Conservation (phyloP, 108 stramenopile genomes). For the Skeletonema potamos region DNA sequence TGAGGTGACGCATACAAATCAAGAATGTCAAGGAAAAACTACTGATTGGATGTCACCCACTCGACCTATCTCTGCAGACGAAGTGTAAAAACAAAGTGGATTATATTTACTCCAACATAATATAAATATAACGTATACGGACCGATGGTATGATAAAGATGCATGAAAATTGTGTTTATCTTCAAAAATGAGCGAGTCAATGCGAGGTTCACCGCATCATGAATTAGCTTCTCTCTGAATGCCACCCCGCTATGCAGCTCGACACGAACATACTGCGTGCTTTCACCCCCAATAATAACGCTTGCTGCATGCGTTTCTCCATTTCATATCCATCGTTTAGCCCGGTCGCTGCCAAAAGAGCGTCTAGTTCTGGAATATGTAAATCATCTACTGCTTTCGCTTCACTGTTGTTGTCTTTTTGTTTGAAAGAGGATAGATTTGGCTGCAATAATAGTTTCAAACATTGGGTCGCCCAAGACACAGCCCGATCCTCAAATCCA, state of each 20-base stretch:
- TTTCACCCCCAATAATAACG: slow-evolving; percentile 14
- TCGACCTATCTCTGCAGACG: neutral
- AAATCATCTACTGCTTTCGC: neutral
- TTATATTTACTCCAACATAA: neutral
- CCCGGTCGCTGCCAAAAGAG: slow-evolving; percentile 27
- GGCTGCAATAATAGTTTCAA: slow-evolving; percentile 8
- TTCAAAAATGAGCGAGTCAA: neutral
- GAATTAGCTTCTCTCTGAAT: neutral
- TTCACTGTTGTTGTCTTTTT: neutral
- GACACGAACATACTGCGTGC: slow-evolving; percentile 2
- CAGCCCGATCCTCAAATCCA: slow-evolving; percentile 18
- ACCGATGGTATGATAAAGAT: neutral
- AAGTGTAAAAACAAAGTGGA: neutral
- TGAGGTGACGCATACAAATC: neutral
- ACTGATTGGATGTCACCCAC: neutral
- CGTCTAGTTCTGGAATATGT: slow-evolving; percentile 34
- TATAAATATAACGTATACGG: too few species aligned
- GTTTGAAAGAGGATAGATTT: neutral
- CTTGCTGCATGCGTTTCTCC: slow-evolving; percentile 14
- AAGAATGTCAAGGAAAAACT: neutral
- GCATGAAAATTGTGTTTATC: neutral
- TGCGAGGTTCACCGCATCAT: neutral
- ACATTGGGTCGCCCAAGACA: slow-evolving; percentile 29
- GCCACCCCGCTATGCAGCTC: neutral
- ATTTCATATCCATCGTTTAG: slow-evolving; percentile 18